phyloP scores from a whole-genome alignment of 140 eudicot species.

The Flaveria floridana region DNA sequence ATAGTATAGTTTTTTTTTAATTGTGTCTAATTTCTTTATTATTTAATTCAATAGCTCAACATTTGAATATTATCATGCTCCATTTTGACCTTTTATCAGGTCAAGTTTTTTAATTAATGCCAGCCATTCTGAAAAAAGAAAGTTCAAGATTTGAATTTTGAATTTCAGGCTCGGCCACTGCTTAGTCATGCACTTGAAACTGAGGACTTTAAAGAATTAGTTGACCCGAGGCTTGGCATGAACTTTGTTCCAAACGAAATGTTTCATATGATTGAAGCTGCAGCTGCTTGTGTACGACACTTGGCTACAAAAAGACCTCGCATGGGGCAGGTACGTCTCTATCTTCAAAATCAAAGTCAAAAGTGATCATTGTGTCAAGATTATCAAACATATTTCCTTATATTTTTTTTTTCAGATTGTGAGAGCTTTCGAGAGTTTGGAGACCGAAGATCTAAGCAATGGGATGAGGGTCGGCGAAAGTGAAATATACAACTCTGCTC shows the following conservation, averaged over 20 bases:
- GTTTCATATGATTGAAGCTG: slow-evolving; percentile 80
- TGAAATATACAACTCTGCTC: slow-evolving; percentile 53
- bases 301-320: slow-evolving; percentile 70
- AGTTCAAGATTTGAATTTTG: background rate
- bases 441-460: slow-evolving; percentile 57
- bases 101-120: background rate
- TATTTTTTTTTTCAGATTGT: slow-evolving; percentile 47
- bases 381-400: background rate
- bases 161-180: slow-evolving; percentile 80
- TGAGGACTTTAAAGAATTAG: slow-evolving; percentile 52
- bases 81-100: background rate
- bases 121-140: background rate
- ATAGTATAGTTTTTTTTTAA: too few species aligned
- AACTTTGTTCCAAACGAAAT: slow-evolving; percentile 57
- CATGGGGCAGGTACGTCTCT: slow-evolving; percentile 75
- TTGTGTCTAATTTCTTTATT: background rate
- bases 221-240: slow-evolving; percentile 66
- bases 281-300: slow-evolving; percentile 91
- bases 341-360: slow-evolving; percentile 20
- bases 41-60: background rate
- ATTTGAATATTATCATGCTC: background rate
- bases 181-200: slow-evolving; percentile 69
- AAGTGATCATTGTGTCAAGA: background rate
- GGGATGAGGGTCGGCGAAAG: slow-evolving; percentile 93
- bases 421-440: slow-evolving; percentile 71